Percentiles rank a stretch among this genome's conserved stretches.
phyloP scores from a whole-genome alignment of 139 green algal genomes.

The Raphidocelis subcapitata region DNA sequence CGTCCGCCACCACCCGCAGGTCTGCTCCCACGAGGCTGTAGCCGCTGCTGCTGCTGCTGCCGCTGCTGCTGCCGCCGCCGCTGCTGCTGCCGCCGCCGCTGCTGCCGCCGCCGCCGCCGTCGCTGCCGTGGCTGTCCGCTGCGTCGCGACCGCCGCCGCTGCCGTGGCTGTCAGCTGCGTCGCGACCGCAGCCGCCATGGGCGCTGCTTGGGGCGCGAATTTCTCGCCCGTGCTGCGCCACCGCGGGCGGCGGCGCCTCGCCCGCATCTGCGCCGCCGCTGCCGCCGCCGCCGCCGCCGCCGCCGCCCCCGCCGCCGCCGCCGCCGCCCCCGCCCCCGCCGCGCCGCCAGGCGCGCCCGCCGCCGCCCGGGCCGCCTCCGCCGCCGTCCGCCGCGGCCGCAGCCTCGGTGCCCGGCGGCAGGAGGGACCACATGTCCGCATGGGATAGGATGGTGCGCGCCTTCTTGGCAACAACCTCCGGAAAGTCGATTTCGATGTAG shows the following conservation, averaged over 20 bases:
- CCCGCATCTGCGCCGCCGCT: too few species aligned
- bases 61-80: neutral
- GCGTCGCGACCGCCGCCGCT: neutral
- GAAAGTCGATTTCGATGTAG: conserved; percentile 28
- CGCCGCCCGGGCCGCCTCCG: neutral
- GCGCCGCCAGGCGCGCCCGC: neutral
- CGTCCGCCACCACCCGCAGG: conserved; percentile 45
- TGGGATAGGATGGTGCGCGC: conserved; percentile 4
- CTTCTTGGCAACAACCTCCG: conserved; percentile 19
- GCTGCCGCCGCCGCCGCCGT: neutral
- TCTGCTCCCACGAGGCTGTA: conserved; percentile 76
- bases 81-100: conserved; percentile 3
- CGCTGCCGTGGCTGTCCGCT: neutral
- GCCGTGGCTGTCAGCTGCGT: too few species aligned
- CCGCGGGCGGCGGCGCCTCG: too few species aligned
- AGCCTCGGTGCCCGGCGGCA: conserved; percentile 15
- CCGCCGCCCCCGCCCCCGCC: neutral
- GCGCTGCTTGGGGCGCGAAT: too few species aligned
- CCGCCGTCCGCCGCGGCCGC: neutral
- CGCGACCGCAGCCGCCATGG: too few species aligned
- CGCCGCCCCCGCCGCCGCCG: neutral
- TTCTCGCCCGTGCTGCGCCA: too few species aligned
- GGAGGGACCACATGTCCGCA: neutral
- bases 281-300: neutral
- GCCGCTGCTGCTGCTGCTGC: neutral